Conservation (phyloP, 2,329 filamentous ascomycete species). For the Cladophialophora bantiana region DNA sequence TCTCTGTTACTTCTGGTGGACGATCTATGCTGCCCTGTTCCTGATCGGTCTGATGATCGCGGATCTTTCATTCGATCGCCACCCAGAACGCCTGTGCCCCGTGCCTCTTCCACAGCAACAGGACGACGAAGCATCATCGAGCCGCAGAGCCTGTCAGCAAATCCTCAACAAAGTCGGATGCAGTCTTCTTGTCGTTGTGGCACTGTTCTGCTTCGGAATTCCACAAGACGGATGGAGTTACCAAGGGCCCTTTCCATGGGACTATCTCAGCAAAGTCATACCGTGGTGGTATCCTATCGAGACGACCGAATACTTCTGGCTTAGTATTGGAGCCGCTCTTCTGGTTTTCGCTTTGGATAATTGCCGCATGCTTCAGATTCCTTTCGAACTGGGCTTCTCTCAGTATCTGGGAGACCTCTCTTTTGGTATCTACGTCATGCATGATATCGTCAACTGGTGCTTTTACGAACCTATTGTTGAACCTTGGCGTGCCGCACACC, state of each 20-base stretch:
- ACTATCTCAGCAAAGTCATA: conserved; percentile 16
- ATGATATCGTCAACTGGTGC: conserved; percentile 39
- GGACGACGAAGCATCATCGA: conserved; percentile 3
- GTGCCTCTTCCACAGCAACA: conserved; percentile 24
- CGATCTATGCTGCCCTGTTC: conserved; percentile 29
- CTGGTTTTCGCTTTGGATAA: conserved; percentile 53
- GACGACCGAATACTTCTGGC: conserved; percentile 45
- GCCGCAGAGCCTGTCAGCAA: neutral
- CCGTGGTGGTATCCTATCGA: conserved; percentile 25
- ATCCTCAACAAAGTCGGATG: conserved; percentile 15
- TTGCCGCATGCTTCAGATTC: conserved; percentile 50
- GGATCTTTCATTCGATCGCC: conserved; percentile 28
- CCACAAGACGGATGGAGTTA: conserved; percentile 14
- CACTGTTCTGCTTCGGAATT: conserved; percentile 24
- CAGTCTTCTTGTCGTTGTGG: conserved; percentile 13
- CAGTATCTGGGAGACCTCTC: conserved; percentile 57
- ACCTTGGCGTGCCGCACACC: conserved; percentile 21
- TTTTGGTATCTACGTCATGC: conserved; percentile 56
- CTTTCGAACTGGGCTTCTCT: conserved; percentile 52
- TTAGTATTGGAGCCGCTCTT: conserved; percentile 51
- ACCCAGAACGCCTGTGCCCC: conserved; percentile 23
- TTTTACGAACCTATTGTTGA: conserved; percentile 24
- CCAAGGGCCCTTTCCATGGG: conserved; percentile 14
- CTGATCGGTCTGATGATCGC: conserved; percentile 30
- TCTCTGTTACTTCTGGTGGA: conserved; percentile 29